A percentile compares a stretch with the other conserved stretches of the same genome.
These are phyloP conservation scores for Suillus clintonianus DNA, from an alignment of 768 basidiomycete genomes.

Conservation along the genomic window DNA sequence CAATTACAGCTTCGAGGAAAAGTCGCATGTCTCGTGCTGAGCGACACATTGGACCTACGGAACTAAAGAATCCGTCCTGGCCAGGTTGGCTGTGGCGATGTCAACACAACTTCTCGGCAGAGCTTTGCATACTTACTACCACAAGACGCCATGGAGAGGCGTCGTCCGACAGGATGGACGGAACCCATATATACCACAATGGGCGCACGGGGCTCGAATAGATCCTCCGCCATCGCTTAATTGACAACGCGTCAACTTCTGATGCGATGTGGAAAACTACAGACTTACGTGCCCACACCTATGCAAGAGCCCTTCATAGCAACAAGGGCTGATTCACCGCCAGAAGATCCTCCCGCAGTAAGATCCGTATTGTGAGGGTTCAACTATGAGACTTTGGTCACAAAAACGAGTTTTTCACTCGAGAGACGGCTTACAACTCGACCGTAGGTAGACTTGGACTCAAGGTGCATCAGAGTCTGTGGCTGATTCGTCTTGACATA, in stretches of 20 bases:
- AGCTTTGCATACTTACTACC: conserved; percentile 19
- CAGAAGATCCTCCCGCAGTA: conserved; percentile 53
- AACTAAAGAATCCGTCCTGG: conserved; percentile 36
- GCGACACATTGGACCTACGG: conserved; percentile 35
- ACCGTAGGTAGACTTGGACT: conserved; percentile 35
- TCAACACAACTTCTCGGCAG: conserved; percentile 12
- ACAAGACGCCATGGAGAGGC: conserved; percentile 12
- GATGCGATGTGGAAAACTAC: conserved; percentile 3
- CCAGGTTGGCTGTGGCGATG: conserved; percentile 20
- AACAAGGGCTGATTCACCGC: conserved; percentile 51
- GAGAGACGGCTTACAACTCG: conserved; percentile 21
- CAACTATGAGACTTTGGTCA: conserved; percentile 20
- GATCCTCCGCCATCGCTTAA: conserved; percentile 37
- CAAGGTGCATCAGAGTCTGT: conserved; percentile 43
- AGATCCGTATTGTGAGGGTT: conserved; percentile 48
- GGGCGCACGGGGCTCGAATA: conserved; percentile 39
- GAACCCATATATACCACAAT: conserved; percentile 42
- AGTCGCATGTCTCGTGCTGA: conserved; percentile 19
- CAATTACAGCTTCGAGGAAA: conserved; percentile 19
- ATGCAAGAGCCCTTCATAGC: conserved; percentile 47
- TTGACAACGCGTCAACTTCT: background rate
- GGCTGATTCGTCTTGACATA: conserved; percentile 48
- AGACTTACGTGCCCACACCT: conserved; percentile 42
- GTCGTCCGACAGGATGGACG: conserved; percentile 39
- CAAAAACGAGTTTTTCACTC: background rate